Base-by-base conservation (phyloP, 2,329 filamentous ascomycete species). In the Didymella lethalis region DNA sequence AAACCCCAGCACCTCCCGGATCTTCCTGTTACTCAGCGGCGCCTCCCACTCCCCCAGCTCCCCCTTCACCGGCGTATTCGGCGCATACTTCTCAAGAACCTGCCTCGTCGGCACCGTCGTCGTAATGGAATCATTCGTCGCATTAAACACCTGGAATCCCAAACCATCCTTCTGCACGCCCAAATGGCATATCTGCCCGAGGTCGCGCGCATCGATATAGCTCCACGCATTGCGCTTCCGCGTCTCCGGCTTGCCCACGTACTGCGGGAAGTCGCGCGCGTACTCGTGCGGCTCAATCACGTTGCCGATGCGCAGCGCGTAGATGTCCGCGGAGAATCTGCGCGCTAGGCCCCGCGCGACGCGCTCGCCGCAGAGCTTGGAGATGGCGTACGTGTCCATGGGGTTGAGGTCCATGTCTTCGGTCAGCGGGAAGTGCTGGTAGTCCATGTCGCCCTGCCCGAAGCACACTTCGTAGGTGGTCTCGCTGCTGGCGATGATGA, bases 71-170 rank as follows among this genome's bases (percentile, higher is more conserved):
- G 79, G 78, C 14, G 81, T 82, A 20, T 80, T 75, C 0, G 85
- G 85, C 53, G 79, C 82, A 10, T 74, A 74, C 65, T 82, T 78
- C 65, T 80, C 76, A 53, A 88, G 65, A 57, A 87, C 85, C 56
- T 84, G 78, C 43, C 75, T 76, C 0, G 85, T 86, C 0, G 83
- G 81, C 23, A 78, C 71, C 8, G 77, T 80, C 3, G 83, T 83
- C 0, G 86, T 88, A 48, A 88, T 88, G 2, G 80, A 84, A 65
- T 86, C 82, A 66, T 89, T 89, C 0, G 85, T 86, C 1, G 85
- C 86, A 67, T 89, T 89, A 73, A 88, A 89, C 0, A 88, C 76
- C 67, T 88, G 85, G 64, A 86, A 89, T 0, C 86, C 86, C 10
- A 89, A 66, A 0, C 84, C 85, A 66, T 81, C 79, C 63, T 82